Conservation (phyloP, 2,329 filamentous ascomycete species). For the Xylaria sp. region DNA sequence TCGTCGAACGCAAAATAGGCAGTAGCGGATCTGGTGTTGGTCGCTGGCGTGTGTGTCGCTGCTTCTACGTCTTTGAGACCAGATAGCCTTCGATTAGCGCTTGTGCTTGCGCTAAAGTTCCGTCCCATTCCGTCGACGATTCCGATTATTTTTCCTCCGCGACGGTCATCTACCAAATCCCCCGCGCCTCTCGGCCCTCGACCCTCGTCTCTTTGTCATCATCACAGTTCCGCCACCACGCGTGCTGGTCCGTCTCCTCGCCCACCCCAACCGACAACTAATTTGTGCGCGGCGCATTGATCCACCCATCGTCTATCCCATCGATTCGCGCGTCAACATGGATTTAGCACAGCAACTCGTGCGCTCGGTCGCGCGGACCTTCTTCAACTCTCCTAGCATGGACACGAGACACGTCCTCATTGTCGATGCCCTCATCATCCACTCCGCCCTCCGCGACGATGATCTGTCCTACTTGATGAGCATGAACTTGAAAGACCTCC, state of each 20-base stretch:
- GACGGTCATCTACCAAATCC: too few species aligned
- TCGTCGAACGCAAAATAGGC: neutral
- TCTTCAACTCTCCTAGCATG: slow-evolving; percentile 73
- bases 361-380: slow-evolving; percentile 82
- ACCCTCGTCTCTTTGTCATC: neutral
- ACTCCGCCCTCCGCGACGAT: slow-evolving; percentile 83
- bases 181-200: neutral
- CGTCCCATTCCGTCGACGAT: neutral
- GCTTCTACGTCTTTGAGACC: neutral
- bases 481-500: slow-evolving; percentile 91
- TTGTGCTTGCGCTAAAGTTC: neutral
- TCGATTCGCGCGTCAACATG: slow-evolving; percentile 19
- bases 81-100: neutral
- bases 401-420: slow-evolving; percentile 80
- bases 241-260: neutral
- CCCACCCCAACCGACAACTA: neutral
- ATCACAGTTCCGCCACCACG: neutral
- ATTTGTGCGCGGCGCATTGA: neutral
- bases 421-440: slow-evolving; percentile 79
- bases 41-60: neutral
- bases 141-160: neutral
- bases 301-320: neutral
- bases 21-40: neutral
- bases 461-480: slow-evolving; percentile 88
- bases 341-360: slow-evolving; percentile 76